A percentile compares a stretch with the other conserved stretches of the same genome.
These are phyloP conservation scores for Venustampulla echinocandica DNA, from an alignment of 495 filamentous ascomycete species.

Conservation along the genomic window DNA sequence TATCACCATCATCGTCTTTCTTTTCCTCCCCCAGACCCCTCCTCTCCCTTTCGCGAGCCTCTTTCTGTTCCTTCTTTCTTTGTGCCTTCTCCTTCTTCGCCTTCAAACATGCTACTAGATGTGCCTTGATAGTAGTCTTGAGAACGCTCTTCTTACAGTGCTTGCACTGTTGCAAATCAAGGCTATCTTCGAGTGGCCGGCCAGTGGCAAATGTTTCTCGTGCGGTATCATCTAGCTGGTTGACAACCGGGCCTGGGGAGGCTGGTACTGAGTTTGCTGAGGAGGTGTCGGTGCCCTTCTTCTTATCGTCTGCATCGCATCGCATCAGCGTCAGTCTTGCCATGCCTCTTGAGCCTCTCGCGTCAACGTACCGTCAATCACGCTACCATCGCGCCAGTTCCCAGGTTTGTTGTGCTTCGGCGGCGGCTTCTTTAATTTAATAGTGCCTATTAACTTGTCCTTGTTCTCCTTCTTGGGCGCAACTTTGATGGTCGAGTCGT, in stretches of 20 bases:
- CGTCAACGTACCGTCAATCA: constrained; percentile 45
- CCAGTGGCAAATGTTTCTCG: constrained; percentile 65
- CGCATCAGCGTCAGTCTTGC: neutral
- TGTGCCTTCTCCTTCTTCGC: constrained; percentile 69
- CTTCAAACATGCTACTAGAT: constrained; percentile 61
- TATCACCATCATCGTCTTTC: constrained; percentile 51
- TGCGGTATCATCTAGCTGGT: constrained; percentile 60
- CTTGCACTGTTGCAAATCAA: constrained; percentile 67
- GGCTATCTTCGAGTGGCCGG: constrained; percentile 58
- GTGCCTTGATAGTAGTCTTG: constrained; percentile 49
- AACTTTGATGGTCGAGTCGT: constrained; percentile 49
- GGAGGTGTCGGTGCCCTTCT: constrained; percentile 29
- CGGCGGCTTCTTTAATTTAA: constrained; percentile 60
- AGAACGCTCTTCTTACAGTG: constrained; percentile 71
- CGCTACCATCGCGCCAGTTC: constrained; percentile 44
- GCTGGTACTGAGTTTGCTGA: constrained; percentile 26
- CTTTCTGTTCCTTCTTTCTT: constrained; percentile 71
- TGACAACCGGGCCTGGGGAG: constrained; percentile 52
- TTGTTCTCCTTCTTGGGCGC: constrained; percentile 53
- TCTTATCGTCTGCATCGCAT: constrained; percentile 41
- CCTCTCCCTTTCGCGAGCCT: constrained; percentile 40
- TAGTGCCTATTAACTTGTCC: constrained; percentile 37
- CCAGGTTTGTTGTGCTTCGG: constrained; percentile 49
- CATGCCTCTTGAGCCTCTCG: neutral
- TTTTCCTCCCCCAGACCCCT: constrained; percentile 52